phyloP scores from a whole-genome alignment of 148 eudicot species.

The Rhododendron kiyosumense region DNA sequence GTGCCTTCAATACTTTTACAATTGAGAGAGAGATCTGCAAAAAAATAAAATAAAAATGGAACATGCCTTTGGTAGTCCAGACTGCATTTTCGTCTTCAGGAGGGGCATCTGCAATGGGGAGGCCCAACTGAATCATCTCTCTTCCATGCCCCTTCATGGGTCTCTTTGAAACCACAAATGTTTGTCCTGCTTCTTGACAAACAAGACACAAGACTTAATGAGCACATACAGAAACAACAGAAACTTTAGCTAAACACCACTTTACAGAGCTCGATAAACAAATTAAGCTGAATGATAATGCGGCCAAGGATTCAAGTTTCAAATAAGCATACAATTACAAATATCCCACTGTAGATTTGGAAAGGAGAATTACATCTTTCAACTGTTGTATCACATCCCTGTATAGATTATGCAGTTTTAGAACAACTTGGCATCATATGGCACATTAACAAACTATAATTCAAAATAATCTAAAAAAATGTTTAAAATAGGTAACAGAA shows the following conservation, averaged over 20 bases:
- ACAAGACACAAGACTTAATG: not conserved
- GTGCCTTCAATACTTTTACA: not conserved
- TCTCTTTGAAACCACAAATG: conserved; percentile 43
- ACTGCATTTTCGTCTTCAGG: conserved; percentile 31
- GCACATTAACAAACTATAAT: not conserved
- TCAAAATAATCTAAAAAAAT: not conserved
- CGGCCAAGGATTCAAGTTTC: not conserved
- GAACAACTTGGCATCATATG: not conserved
- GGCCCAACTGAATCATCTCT: conserved; percentile 62
- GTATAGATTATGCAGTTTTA: not conserved
- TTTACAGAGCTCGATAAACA: not conserved
- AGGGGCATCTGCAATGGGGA: conserved; percentile 40
- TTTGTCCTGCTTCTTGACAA: conserved; percentile 39
- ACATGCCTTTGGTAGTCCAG: conserved; percentile 34
- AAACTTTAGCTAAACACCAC: conserved; percentile 20
- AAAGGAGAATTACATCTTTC: not conserved
- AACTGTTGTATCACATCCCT: not conserved
- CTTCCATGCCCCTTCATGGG: conserved; percentile 62
- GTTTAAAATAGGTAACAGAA: not conserved
- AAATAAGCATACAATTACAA: not conserved
- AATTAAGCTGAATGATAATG: not conserved
- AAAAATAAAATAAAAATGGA: not conserved
- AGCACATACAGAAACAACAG: not conserved
- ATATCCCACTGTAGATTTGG: not conserved
- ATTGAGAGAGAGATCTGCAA: not conserved